Evolutionary conservation across 192 early-diverging fungal species (phyloP), one percentile per base, ranked within the genome.

Genomic region (Entomortierella parvispora): DNA sequence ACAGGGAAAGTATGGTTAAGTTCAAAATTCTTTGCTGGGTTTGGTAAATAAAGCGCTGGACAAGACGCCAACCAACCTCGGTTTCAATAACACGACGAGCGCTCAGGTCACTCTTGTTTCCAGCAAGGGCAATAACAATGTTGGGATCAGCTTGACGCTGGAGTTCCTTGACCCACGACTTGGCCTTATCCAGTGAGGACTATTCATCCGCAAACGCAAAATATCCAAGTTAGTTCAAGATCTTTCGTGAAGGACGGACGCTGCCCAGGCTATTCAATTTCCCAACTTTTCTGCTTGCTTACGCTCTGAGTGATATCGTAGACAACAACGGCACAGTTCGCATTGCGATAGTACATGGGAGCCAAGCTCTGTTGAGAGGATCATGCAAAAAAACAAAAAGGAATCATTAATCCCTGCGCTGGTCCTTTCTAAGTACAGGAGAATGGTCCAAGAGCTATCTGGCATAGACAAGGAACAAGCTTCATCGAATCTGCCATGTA

Each of bases 291-390:
- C 25, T 22, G 6, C 11, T 26, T 69, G 49, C 82, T 67, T 83
- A 88, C 87, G 23, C 80, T 69, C 72, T 93, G 90, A 59, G 93
- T 93, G 68, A 91, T 87, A 82, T 91, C 90, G 65, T 90, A 91
- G 44, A 91, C 90, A 51, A 91, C 88, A 20, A 91, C 89, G 12
- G 90, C 90, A 53, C 88, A 89, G 57, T 89, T 89, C 10, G 90
- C 90, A 72, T 89, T 89, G 48, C 90, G 82, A 59, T 91, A 91
- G 63, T 91, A 91, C 90, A 91, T 91, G 52, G 90, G 90, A 20
- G 90, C 90, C 68, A 91, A 84, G 57, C 87, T 89, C 81, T 88
- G 69, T 44, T 33, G 37, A n/a, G n/a, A n/a, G n/a, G n/a, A 40
- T 40, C 37, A 40, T 40, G 37, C 5, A 40, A 9, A 5, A 5